Base-by-base conservation (phyloP, 2,329 filamentous ascomycete genomes). In the Basipetospora chlamydospora region DNA sequence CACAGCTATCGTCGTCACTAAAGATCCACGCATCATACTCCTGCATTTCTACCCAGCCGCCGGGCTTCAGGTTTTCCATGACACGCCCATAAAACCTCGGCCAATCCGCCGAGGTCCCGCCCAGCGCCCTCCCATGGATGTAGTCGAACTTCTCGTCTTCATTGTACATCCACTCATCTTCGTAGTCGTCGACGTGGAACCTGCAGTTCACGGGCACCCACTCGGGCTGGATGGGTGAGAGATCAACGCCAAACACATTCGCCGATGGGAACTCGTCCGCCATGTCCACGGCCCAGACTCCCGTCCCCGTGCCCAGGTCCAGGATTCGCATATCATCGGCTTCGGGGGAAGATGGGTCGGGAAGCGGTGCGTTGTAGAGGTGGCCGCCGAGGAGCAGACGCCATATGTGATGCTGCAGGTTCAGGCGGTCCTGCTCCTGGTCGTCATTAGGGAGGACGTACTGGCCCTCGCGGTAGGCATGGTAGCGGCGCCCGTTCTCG, bases 111-210 rank as follows among this genome's bases (percentile, higher is more conserved):
- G 51, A 54, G 1, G 54, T 55, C 5, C 47, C 47, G 28, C 45
- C 41, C 33, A 28, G 42, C 15, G 38, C 33, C 6, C 42, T 40
- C 4, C 38, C 42, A 36, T 44, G 42, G 44, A 60, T 49, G 42
- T 48, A 55, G 42, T 56, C 53, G 39, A 56, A 56, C 16, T 44
- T 46, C 22, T 56, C 49, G 47, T 71, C 64, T 8, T 43, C 37
- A 3, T 45, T 46, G 41, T 55, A 60, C 44, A 59, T 55, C 59
- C 59, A 62, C 17, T 52, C 47, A 12, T 66, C 60, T 47, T 75
- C 70, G 22, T 70, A 67, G 47, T 81, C 75, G 48, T 81, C 76
- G 26, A 80, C 66, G 39, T 76, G 62, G 45, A 80, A 80, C 38
- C 67, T 63, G 41, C 75, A 70, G 46, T 80, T 80, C 23, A 62